phyloP scores from a whole-genome alignment of 345 rosid species.

The Eucalyptus pauciflora region DNA sequence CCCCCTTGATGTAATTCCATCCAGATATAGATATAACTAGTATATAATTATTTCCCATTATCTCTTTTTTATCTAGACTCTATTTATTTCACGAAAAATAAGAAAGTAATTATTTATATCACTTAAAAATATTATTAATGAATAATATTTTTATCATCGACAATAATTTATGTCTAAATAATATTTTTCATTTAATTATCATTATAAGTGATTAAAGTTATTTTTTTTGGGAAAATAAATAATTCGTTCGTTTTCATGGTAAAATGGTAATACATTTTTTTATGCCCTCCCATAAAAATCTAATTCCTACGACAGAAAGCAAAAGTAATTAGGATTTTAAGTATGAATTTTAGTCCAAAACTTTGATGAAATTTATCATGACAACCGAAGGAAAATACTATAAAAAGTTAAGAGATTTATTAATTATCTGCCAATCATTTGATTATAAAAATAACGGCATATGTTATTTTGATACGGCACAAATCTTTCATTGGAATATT shows the following conservation, averaged over 20 bases:
- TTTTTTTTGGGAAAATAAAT: no score
- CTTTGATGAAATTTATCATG: not conserved
- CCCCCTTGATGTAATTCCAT: not conserved
- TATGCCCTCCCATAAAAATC: not conserved
- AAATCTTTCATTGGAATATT: no score
- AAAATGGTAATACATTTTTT: not conserved
- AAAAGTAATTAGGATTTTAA: no score
- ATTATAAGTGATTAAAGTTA: no score
- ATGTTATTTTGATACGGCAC: no score
- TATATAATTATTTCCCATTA: not conserved
- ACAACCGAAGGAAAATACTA: not conserved
- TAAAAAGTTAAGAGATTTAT: no score
- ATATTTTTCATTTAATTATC: no score
- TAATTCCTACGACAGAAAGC: not conserved
- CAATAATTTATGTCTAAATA: no score
- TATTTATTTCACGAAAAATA: not conserved
- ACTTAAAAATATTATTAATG: not conserved
- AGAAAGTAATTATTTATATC: no score
- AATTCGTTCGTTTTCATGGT: no score
- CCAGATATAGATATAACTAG: not conserved
- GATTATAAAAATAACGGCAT: rapidly evolving
- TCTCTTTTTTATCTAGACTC: not conserved
- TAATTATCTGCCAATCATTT: not conserved
- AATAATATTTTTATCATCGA: no score
- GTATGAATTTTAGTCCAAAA: not conserved